These are phyloP conservation scores for Geotrichum phurueaensis DNA, from an alignment of 1,139 yeast species.

Conservation along the genomic window DNA sequence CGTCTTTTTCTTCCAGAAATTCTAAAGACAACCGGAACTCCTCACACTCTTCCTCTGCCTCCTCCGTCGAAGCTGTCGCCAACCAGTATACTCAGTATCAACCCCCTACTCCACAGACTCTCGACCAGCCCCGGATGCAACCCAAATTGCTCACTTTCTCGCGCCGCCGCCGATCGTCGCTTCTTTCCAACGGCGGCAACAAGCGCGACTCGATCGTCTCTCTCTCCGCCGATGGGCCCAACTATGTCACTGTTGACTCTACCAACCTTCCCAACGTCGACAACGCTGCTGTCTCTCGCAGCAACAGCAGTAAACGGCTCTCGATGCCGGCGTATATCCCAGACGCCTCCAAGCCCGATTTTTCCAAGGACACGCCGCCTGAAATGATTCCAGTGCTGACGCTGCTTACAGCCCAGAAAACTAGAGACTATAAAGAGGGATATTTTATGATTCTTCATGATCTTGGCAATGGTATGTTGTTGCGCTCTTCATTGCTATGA, in stretches of 20 bases:
- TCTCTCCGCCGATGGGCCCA: not conserved
- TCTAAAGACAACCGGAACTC: not conserved
- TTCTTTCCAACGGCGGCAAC: not conserved
- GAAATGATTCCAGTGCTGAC: conserved; percentile 52
- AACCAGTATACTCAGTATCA: not conserved
- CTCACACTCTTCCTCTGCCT: not conserved
- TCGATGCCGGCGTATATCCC: not conserved
- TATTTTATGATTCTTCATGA: conserved; percentile 40
- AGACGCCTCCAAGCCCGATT: conserved; percentile 17
- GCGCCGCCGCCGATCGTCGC: not conserved
- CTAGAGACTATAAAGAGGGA: conserved; percentile 47
- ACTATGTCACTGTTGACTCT: not conserved
- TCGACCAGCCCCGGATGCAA: not conserved
- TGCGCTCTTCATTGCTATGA: not conserved
- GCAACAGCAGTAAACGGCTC: not conserved
- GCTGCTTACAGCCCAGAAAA: conserved; percentile 47
- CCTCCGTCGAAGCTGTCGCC: not conserved
- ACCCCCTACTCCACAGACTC: not conserved
- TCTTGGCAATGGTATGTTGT: conserved; percentile 31
- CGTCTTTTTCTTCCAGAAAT: conserved; percentile 1
- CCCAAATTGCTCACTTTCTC: not conserved
- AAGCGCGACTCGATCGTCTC: not conserved
- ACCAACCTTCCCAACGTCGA: not conserved
- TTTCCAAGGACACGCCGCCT: conserved; percentile 39
- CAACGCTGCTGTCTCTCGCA: not conserved